Evolutionary conservation across 257 asterid species (phyloP), one percentile per base, ranked within the genome.

Genomic region (Solanum stenotomum): DNA sequence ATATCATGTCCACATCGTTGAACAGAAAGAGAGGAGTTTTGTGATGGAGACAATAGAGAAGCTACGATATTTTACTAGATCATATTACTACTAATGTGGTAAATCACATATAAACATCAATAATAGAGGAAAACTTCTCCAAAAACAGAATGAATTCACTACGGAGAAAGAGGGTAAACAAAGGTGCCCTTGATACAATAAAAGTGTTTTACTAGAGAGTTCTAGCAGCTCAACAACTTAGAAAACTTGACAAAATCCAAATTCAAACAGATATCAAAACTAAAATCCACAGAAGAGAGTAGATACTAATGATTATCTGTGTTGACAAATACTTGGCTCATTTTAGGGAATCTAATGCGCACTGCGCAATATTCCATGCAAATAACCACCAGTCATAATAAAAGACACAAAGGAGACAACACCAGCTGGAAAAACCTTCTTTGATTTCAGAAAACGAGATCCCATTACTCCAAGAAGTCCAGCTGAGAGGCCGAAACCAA

Each of bases 401-500:
- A 97, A 84, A 42, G 99, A 97, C 8, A 88, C 94, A 20, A 92
- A 37, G 42, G 99, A 93, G 89, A 97, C 96, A 23, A 96, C 85
- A 38, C 99, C 99, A 37, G 99, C 96, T 0, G 98, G 99, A 83
- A 97, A 96, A 82, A 97, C 87, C 95, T 97, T 97, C 49, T 95
- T 95, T 0, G 99, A 96, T 90, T 88, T 94, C 92, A 89, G 93
- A 88, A 94, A 96, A 33, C 99, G 98, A 56, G 94, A 90, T 15
- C 98, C 99, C 99, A 96, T 95, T 86, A 95, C 98, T 46, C 91
- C 98, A 29, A 95, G 90, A 63, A 96, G 98, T 44, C 94, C 87
- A 83, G 93, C 96, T 11, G 98, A 94, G 68, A 96, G 88, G 67
- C 89, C 94, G 8, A 95, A 91, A 56, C 99, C 99, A 67, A 96